Evolutionary conservation across 257 asterid species (phyloP), one percentile per base, ranked within the genome.

Genomic region (Linaria vulgaris): DNA sequence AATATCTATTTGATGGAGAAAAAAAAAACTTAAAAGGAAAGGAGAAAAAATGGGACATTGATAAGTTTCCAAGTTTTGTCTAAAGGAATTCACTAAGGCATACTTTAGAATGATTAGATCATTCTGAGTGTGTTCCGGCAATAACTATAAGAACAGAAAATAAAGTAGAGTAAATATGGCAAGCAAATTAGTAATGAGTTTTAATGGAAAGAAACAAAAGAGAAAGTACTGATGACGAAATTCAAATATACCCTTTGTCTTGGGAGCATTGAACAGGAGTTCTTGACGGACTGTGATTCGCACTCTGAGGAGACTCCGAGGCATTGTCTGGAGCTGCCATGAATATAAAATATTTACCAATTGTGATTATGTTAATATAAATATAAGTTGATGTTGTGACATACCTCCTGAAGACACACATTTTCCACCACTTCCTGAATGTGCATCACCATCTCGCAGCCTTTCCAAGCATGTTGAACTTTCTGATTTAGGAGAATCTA

Each of bases 241-340:
- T 37, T 73, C 30, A 51, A 16, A 46, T 48, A 9, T 73, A 88
- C 96, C 96, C 79, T 84, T 37, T 75, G 54, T 49, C 56, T 78
- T 77, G 82, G n/a, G 76, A 80, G 79, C 97, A 87, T 31, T 63
- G 64, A 63, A 22, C 64, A 73, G 87, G 79, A 60, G 62, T 61
- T 61, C 79, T 81, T 20, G 66, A 51, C 41, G 68, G 68, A 70
- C 70, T 54, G 72, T 44, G 60, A 51, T 60, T 58, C 17, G 72
- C 77, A 59, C 43, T 24, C 61, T 45, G 69, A 49, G 61, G 12
- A 37, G 70, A 67, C 70, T 77, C 54, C 56, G 76, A 59, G 70
- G 61, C 51, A 64, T 53, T 43, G 76, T 63, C 79, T 68, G 77
- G 77, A 75, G 56, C 64, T 41, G 61, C 56, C 75, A 66, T 43